Evolutionary conservation across 1,284 basidiomycete species (phyloP), one percentile per base, ranked within the genome.

Genomic region (Cutaneotrichosporon sp.): DNA sequence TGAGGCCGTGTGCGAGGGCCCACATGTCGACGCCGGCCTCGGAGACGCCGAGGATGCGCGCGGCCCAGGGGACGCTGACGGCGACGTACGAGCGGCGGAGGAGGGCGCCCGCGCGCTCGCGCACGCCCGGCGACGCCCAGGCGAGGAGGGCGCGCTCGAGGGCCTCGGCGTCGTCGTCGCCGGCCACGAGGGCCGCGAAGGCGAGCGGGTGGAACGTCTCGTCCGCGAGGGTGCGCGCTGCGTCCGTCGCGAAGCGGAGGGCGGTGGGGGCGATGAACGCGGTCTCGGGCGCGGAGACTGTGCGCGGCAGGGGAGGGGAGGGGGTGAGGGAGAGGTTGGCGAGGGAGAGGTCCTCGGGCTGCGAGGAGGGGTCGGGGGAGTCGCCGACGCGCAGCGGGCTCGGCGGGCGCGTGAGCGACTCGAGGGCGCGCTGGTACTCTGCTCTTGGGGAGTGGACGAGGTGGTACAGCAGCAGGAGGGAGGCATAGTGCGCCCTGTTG

Each of bases 401-500:
- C 4, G 34, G 27, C 10, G 63, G 63, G 6, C 29, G 11, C 2
- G 60, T 58, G 25, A 65, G 58, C n/a, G 27, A 1, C 31, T 51
- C 50, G 16, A 59, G 46, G 10, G 58, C 50, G 3, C 47, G 18
- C 43, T 36, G 31, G 38, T 59, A 66, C 7, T 31, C 56, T 20
- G 20, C 57, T 27, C 20, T 66, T 49, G 50, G 33, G 43, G 42
- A 66, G 34, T 69, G 67, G 5, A 69, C 70, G 10, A 77, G 69
- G 24, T 76, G 72, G 51, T 71, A 75, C 6, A 76, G 61, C 5
- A 78, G 65, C 11, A 74, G 52, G 14, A 76, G 59, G 7, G 66
- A 68, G 27, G 67, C 64, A 45, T 72, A 75, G 56, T 72, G 65
- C 24, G 58, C 58, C 14, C 70, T 57, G n/a, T 58, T 64, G 54